Evolutionary conservation across 768 basidiomycete species (phyloP).

Genomic region (Amanita inopinata): DNA sequence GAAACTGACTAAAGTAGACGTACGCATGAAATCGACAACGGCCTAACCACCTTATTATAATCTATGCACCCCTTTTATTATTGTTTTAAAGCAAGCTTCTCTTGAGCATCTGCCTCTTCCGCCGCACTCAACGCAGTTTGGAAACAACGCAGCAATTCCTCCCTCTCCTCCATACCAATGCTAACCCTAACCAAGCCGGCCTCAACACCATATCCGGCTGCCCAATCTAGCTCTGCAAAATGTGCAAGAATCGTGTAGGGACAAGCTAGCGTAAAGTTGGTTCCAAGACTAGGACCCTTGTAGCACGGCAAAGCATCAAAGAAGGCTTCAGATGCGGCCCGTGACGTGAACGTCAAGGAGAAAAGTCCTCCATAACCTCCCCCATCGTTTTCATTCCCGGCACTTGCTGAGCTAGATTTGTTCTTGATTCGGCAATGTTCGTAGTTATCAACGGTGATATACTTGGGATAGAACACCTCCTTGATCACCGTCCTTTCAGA

Average conservation of each 20-base stretch:
- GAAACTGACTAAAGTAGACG: no score
- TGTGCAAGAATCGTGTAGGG: slow-evolving; percentile 93
- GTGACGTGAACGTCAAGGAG: slow-evolving; percentile 72
- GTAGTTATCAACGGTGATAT: slow-evolving; percentile 62
- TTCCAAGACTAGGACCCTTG: slow-evolving; percentile 90
- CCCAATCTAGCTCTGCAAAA: slow-evolving; percentile 87
- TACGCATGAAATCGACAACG: no score
- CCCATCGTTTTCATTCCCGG: slow-evolving; percentile 13
- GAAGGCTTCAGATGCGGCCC: slow-evolving; percentile 63
- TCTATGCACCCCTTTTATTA: neutral
- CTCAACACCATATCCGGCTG: slow-evolving; percentile 79
- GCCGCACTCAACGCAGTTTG: slow-evolving; percentile 63
- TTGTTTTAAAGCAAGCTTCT: neutral
- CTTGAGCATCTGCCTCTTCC: slow-evolving; percentile 26
- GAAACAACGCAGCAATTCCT: slow-evolving; percentile 48
- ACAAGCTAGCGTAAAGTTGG: slow-evolving; percentile 92
- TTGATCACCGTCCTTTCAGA: slow-evolving; percentile 44
- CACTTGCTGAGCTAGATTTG: slow-evolving; percentile 6
- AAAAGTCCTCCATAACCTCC: slow-evolving; percentile 83
- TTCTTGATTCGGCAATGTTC: slow-evolving; percentile 48
- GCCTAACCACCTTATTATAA: no score
- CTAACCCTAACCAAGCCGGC: slow-evolving; percentile 76
- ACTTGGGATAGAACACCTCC: slow-evolving; percentile 88
- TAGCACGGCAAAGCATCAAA: slow-evolving; percentile 74
- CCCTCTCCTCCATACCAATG: slow-evolving; percentile 79